phyloP scores from a whole-genome alignment of 1,284 basidiomycete genomes.

The Papiliotrema laurentii region DNA sequence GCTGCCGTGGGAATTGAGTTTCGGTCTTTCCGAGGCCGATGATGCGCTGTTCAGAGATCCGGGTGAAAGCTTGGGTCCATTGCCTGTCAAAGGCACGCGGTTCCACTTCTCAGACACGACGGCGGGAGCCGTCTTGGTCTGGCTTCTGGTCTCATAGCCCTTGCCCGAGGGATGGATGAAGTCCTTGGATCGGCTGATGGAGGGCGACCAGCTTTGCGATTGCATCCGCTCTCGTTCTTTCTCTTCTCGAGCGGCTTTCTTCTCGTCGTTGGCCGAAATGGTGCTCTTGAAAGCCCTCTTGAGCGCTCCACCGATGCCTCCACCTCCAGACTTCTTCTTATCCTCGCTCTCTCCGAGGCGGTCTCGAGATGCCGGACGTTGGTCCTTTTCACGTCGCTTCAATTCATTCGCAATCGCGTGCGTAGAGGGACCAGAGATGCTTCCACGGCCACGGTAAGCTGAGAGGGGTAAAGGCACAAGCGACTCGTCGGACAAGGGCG shows the following conservation, averaged over 20 bases:
- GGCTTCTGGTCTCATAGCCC: neutral
- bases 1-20: neutral
- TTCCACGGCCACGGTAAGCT: constrained; percentile 1
- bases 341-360: constrained; percentile 15
- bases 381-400: constrained; percentile 1
- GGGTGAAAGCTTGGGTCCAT: neutral
- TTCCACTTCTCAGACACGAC: neutral
- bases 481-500: neutral
- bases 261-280: constrained; percentile 33
- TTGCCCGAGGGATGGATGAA: constrained; percentile 15
- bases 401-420: neutral
- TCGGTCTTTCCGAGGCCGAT: neutral
- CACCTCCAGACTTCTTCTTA: constrained; percentile 21
- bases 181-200: constrained; percentile 4
- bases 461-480: neutral
- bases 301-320: constrained; percentile 26
- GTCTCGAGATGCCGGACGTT: constrained; percentile 15
- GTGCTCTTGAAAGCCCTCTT: constrained; percentile 37
- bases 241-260: constrained; percentile 31
- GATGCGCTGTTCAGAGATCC: no score
- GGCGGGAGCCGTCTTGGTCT: neutral
- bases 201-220: constrained; percentile 29
- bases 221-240: constrained; percentile 32
- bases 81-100: neutral
- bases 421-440: neutral